Conservation (phyloP, 768 basidiomycete genomes). For the Dentipellis sp. region DNA sequence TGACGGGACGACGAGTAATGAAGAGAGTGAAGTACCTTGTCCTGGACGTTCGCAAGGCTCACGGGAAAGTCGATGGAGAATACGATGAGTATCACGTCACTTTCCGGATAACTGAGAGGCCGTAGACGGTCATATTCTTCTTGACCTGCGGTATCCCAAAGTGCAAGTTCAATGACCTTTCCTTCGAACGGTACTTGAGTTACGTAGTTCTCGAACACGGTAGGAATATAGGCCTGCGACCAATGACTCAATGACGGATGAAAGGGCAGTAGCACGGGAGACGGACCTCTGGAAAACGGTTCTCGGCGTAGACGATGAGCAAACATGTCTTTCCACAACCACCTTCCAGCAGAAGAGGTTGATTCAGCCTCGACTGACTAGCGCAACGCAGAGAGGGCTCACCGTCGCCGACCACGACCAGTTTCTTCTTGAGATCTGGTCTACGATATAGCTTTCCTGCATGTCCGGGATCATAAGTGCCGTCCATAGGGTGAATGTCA, state of each 20-base stretch:
- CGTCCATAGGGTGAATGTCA: constrained; percentile 3
- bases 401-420: constrained; percentile 88
- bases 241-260: constrained; percentile 4
- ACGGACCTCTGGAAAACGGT: constrained; percentile 88
- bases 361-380: constrained; percentile 16
- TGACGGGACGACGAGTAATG: constrained; percentile 1
- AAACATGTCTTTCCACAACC: constrained; percentile 93
- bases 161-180: constrained; percentile 87
- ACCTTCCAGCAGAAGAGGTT: constrained; percentile 28
- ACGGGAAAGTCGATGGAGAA: constrained; percentile 92
- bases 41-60: constrained; percentile 83
- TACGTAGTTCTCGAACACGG: constrained; percentile 92
- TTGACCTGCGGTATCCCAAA: constrained; percentile 98
- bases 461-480: constrained; percentile 5
- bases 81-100: constrained; percentile 87
- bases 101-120: constrained; percentile 81
- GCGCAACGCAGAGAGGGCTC: constrained; percentile 23
- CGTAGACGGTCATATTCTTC: constrained; percentile 92
- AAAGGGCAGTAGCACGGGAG: neutral
- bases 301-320: constrained; percentile 93
- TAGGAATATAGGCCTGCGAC: constrained; percentile 79
- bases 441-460: constrained; percentile 26
- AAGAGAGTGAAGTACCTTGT: constrained; percentile 49
- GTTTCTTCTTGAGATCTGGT: constrained; percentile 79
- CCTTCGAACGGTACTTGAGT: constrained; percentile 80